These are phyloP conservation scores for Penicillium daleae DNA, from an alignment of 495 filamentous ascomycete genomes.

Conservation along the genomic window DNA sequence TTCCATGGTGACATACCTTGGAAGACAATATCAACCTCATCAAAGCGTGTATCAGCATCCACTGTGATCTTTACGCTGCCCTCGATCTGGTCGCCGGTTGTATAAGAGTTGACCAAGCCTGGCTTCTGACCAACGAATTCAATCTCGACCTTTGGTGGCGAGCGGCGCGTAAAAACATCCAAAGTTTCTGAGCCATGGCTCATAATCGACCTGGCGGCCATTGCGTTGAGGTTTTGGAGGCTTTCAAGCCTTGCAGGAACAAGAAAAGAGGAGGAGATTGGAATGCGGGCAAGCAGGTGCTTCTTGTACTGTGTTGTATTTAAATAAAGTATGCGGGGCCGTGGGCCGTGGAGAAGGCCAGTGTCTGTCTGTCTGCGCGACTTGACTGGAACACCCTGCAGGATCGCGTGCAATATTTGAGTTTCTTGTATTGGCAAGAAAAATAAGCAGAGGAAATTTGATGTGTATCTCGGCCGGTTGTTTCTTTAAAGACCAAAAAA, in stretches of 20 bases:
- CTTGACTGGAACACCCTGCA: neutral
- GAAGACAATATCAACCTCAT: constrained; percentile 78
- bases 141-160: constrained; percentile 42
- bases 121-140: constrained; percentile 36
- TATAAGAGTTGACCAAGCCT: constrained; percentile 55
- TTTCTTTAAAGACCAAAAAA: neutral
- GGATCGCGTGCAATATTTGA: neutral
- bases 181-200: constrained; percentile 34
- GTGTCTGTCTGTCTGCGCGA: too few relatives aligned
- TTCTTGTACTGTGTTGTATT: constrained; percentile 3
- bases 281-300: neutral
- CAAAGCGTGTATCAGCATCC: constrained; percentile 72
- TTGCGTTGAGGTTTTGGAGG: constrained; percentile 4
- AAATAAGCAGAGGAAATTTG: neutral
- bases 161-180: constrained; percentile 34
- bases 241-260: neutral
- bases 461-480: neutral
- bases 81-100: constrained; percentile 62
- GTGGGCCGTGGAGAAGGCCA: neutral
- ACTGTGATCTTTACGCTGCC: constrained; percentile 63
- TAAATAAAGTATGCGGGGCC: constrained; percentile 8
- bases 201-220: constrained; percentile 33
- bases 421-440: neutral
- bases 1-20: constrained; percentile 59
- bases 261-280: neutral